Evolutionary conservation across 2,329 filamentous ascomycete species (phyloP), one percentile per base, ranked within the genome.

Genomic region (Chaetomiaceae sp.): DNA sequence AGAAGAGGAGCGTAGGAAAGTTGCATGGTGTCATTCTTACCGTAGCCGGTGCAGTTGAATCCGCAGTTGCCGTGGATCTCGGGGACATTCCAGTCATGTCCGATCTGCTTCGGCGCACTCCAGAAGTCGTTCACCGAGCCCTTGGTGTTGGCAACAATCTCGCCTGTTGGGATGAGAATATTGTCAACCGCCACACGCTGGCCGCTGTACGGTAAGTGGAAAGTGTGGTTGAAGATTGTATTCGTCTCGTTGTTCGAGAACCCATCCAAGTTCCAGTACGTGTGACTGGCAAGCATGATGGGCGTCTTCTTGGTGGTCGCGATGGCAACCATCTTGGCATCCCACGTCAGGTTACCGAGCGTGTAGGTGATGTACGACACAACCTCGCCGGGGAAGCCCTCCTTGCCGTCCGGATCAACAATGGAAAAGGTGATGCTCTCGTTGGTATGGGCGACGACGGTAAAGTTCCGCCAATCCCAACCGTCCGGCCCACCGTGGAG

Each of bases 261-360:
- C 27, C 82, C 86, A 59, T 90, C 86, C 36, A 91, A 71, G 63
- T 90, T 90, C 86, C 86, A 91, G 73, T 91, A 91, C 7, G 78
- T 79, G 70, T 86, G 73, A 55, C 70, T 75, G 61, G 77, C 86
- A 48, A 91, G 73, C 86, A 91, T 90, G 63, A 91, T 88, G 39
- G 86, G 86, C 6, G 86, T 90, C 68, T 81, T 83, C 68, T 86
- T 79, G 24, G 83, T 86, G 8, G 82, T 81, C 3, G 85, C 71
- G 45, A 84, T 64, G 33, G 85, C 86, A 12, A 81, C 68, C 73
- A 90, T 88, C 65, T 79, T 83, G 57, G 88, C 73, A 59, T 86
- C 74, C 84, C 85, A 89, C 38, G 79, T 76, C 61, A 75, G 71
- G 22, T 80, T 76, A 4, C 71, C 72, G 42, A 90, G 63, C 0